Base-by-base conservation (phyloP, 148 eudicot species). In the Talinum fruticosum region DNA sequence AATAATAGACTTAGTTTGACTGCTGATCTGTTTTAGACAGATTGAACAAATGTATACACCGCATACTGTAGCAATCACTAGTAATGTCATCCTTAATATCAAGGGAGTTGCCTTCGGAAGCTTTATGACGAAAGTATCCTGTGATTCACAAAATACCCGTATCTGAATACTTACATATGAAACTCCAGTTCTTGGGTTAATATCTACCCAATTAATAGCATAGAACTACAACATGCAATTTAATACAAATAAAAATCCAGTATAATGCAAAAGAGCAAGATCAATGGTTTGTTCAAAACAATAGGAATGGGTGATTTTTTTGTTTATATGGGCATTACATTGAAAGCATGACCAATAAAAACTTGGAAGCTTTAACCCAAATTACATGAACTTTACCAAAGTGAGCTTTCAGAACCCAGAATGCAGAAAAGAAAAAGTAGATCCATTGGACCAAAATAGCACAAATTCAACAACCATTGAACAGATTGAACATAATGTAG, bases 1-100 rank as follows among this genome's bases (percentile, higher is more conserved):
- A 57, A 88, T 75, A 49, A 75, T 76, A 29, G 85, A 76, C 47
- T 76, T 73, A 3, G 81, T 84, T 74, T 72, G 87, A 57, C 14
- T 67, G 21, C 84, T 84, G n/a, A 87, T 77, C 70, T 91, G 98
- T 76, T 88, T 90, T 44, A 91, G 69, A 81, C 94, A 91, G 73
- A 91, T 82, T 69, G 97, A 91, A 81, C 93, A 93, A 65, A 93
- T 87, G 66, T 93, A 90, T 64, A 93, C 69, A 61, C 93, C 93
- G 74, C 87, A 90, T 6, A 82, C 80, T 84, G 91, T 84, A 44
- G 90, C 89, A 74, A 90, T 84, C 33, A 88, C 85, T 72, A 93
- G 79, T 37, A 90, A 80, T 73, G 87, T 69, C 82, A 83, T 85
- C 88, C 93, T 88, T 73, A 86, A 82, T 77, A 89, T 78, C 75